Conservation (phyloP, 2,329 filamentous ascomycete species). For the Talaromyces sp. region DNA sequence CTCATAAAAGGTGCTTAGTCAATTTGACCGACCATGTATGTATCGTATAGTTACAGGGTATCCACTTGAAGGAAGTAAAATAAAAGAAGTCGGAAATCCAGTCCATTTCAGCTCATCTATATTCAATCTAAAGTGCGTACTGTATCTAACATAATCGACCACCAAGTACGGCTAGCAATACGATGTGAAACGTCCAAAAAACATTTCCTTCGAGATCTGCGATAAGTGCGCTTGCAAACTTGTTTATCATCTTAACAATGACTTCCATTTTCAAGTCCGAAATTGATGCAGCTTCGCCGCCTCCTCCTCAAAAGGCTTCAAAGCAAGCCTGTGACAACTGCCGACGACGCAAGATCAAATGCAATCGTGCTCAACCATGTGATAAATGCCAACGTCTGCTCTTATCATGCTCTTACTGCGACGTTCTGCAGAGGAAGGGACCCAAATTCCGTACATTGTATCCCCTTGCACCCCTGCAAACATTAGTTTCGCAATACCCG, state of each 20-base stretch:
- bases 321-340: constrained; percentile 44
- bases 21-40: background rate
- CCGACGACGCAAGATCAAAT: constrained; percentile 44
- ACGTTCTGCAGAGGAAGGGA: constrained; percentile 38
- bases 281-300: background rate
- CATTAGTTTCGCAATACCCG: constrained; percentile 22
- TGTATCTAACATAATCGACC: background rate
- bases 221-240: background rate
- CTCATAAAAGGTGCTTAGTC: background rate
- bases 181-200: background rate
- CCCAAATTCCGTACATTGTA: constrained; percentile 40
- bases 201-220: background rate
- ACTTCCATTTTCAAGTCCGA: background rate
- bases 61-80: constrained; percentile 4
- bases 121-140: background rate
- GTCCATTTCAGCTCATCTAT: background rate
- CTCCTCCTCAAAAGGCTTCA: constrained; percentile 21
- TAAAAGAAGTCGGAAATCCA: constrained; percentile 2
- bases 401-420: constrained; percentile 40
- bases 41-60: constrained; percentile 8
- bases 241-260: background rate
- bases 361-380: constrained; percentile 38
- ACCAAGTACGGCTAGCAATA: constrained; percentile 1
- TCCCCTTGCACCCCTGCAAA: constrained; percentile 37
- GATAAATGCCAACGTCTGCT: constrained; percentile 40